Evolutionary conservation across 2,329 filamentous ascomycete species (phyloP), one percentile per base, ranked within the genome.

Genomic region (Phoma sp.): DNA sequence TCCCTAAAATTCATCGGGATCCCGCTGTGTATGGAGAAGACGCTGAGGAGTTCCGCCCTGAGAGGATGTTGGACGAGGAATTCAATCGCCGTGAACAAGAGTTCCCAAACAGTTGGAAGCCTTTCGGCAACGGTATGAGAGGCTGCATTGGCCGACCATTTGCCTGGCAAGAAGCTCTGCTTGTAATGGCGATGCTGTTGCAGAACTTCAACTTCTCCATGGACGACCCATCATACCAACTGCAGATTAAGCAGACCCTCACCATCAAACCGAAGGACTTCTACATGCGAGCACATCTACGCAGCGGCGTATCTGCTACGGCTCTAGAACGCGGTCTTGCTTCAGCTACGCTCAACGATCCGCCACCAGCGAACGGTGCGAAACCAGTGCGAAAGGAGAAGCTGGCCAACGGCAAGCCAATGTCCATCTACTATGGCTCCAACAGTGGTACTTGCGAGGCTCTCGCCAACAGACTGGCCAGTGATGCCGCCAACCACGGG

Each of bases 141-240:
- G 80, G 69, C 14, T 85, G 82, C 51, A 84, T 84, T 26, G 82
- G 82, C 4, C 73, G 82, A 1, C 74, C 80, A 0, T 84, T 85
- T 50, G 81, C 82, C 0, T 82, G 80, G 79, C 82, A 84, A 61
- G 82, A 84, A 55, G 75, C 77, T 2, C 59, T 84, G 3, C 69
- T 84, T 23, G 72, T 73, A 15, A 67, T 74, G 39, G 77, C 75
- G 0, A 74, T 79, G 49, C 68, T 80, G 12, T 56, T 80, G n/a
- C 78, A 80, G 57, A 74, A 75, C 42, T 80, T 80, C 63, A 74
- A 78, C 50, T 73, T 80, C 49, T 62, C 71, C 5, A 66, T 76
- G 68, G 77, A 76, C 0, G 77, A 80, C 55, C 72, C 77, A 0
- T 74, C 70, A 0, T 80, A 80, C 49, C 64, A 77, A 32, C 71